These are phyloP conservation scores for Monosporascus sp. DNA, from an alignment of 2,329 filamentous ascomycete genomes.

Conservation along the genomic window DNA sequence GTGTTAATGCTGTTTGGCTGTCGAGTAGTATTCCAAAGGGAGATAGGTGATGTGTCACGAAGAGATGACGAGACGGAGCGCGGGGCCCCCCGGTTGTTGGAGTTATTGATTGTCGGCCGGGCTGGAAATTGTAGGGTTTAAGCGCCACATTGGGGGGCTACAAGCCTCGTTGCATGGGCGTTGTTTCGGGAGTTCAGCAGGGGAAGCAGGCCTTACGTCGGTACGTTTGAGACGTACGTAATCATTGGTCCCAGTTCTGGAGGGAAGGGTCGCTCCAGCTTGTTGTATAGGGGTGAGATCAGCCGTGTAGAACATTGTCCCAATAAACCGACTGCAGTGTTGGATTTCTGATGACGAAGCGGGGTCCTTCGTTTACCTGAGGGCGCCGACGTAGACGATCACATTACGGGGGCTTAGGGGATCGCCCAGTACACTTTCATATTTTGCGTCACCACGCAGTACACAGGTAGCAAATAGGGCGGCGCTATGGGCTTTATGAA, in stretches of 20 bases:
- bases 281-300: constrained; percentile 3
- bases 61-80: neutral
- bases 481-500: too few relatives aligned
- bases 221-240: neutral
- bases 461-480: too few relatives aligned
- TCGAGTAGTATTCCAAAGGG: neutral
- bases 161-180: neutral
- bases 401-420: too few relatives aligned
- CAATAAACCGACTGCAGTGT: constrained; percentile 14
- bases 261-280: too few relatives aligned
- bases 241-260: neutral
- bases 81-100: neutral
- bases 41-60: neutral
- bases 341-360: neutral
- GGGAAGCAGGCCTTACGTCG: constrained; percentile 1
- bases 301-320: constrained; percentile 24
- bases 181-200: neutral
- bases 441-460: too few relatives aligned
- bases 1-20: neutral
- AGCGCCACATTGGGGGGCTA: neutral
- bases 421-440: too few relatives aligned
- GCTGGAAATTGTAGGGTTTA: neutral
- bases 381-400: too few relatives aligned
- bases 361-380: too few relatives aligned
- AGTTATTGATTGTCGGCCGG: neutral